Evolutionary conservation across 208 protist genomes (phyloP), one percentile per base, ranked within the genome.

Genomic region (Trypanosoma lewisi): DNA sequence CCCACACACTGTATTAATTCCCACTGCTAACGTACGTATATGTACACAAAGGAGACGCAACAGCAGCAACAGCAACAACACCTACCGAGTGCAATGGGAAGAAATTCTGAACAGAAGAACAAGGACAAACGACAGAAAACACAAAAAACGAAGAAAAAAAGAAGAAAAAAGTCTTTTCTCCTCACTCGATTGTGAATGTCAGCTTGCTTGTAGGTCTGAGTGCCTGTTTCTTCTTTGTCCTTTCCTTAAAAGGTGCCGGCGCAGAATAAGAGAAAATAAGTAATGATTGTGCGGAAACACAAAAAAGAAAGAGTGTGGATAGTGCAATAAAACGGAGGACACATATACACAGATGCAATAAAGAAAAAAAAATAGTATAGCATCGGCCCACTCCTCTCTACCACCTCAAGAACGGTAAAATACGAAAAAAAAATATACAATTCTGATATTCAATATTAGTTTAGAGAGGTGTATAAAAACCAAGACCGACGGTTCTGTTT

Each of bases 81-180:
- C n/a, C 33, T 33, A 45, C 12, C 19, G 60, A 44, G 17, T 27
- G 23, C 28, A 60, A 60, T 47, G n/a, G 44, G 3, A 4, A 11
- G 31, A 63, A 63, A 55, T 39, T 11, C 37, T 17, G 19, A 33
- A 71, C 51, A 42, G 64, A 71, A 55, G 37, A 63, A 16, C 14
- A 21, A 44, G 17, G 47, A 54, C 37, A 4, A 66, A 19, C 19
- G 6, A 14, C n/a, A 4, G 23, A 19, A 41, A 70, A 51, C 39
- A 16, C 12, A 58, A 58, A 12, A 41, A 39, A 63, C 17, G 50
- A 28, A 49, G 50, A 58, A 60, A 65, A 67, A 73, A 73, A 69
- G 37, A 70, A 68, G 7, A 39, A 6, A 64, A 53, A 33, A 23
- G 39, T 39, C 12, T 17, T 47, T 17, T 1, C 17, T 19, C 2